Conservation (phyloP, 768 basidiomycete genomes). For the Suillus fuscotomentosus region DNA sequence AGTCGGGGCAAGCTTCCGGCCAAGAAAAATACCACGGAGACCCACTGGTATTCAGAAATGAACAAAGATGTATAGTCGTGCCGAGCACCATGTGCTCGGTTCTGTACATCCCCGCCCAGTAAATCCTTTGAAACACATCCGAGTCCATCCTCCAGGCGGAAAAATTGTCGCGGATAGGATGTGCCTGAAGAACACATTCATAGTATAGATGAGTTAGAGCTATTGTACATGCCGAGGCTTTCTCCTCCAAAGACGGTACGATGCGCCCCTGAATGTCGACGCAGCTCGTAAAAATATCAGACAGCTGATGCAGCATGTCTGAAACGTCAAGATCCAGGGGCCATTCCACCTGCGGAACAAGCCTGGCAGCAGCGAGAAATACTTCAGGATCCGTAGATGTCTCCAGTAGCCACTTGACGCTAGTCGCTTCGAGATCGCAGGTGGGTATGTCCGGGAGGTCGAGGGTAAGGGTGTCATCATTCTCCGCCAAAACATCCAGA, state of each 20-base stretch:
- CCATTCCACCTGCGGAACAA: not conserved
- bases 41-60: too few relatives aligned
- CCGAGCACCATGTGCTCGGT: too few relatives aligned
- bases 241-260: not conserved
- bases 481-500: not conserved
- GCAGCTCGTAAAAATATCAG: not conserved
- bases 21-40: too few relatives aligned
- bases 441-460: not conserved
- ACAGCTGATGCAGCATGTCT: not conserved
- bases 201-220: not conserved
- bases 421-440: not conserved
- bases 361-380: not conserved
- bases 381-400: not conserved
- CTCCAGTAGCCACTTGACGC: conserved; percentile 5
- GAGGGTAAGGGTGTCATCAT: not conserved
- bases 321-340: not conserved
- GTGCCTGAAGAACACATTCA: not conserved
- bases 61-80: too few relatives aligned
- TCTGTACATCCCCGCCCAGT: too few relatives aligned
- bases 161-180: not conserved
- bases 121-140: too few relatives aligned
- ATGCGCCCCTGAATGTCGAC: not conserved
- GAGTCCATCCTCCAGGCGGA: too few relatives aligned
- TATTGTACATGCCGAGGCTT: not conserved
- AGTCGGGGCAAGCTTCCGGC: not conserved